These are phyloP conservation scores for Trichosporon asahii DNA, from an alignment of 1,284 basidiomycete species.

Conservation along the genomic window DNA sequence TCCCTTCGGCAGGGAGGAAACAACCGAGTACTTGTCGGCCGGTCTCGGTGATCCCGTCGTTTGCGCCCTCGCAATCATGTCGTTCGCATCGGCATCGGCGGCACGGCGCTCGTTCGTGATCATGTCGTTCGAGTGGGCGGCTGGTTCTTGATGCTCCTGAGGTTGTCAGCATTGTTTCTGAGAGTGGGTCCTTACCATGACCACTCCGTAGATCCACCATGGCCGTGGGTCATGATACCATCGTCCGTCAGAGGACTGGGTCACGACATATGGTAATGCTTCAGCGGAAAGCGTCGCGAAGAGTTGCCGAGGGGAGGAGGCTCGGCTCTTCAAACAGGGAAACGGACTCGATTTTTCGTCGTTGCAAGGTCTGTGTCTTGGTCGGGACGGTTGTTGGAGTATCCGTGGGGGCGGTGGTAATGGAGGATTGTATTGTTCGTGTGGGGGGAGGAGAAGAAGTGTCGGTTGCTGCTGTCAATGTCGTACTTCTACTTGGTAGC, in stretches of 20 bases:
- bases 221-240: slow-evolving; percentile 34
- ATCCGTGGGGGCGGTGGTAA: neutral
- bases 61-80: neutral
- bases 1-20: slow-evolving; percentile 13
- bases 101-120: neutral
- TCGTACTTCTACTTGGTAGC: neutral
- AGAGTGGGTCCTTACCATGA: slow-evolving; percentile 19
- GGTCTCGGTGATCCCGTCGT: neutral
- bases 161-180: neutral
- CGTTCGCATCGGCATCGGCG: neutral
- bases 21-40: neutral
- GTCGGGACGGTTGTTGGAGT: neutral
- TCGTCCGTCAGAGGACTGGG: slow-evolving; percentile 29
- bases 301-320: neutral
- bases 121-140: neutral
- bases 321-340: slow-evolving; percentile 6
- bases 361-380: neutral
- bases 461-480: slow-evolving; percentile 1
- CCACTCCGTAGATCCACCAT: slow-evolving; percentile 38
- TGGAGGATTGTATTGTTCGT: neutral
- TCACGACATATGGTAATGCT: slow-evolving; percentile 37
- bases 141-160: neutral
- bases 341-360: slow-evolving; percentile 5
- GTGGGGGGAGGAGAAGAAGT: neutral
- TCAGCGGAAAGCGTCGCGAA: slow-evolving; percentile 27